A percentile compares a stretch with the other conserved stretches of the same genome.
Evolutionary conservation across 495 filamentous ascomycete species (phyloP).

Genomic region (Penicillium bovifimosum): DNA sequence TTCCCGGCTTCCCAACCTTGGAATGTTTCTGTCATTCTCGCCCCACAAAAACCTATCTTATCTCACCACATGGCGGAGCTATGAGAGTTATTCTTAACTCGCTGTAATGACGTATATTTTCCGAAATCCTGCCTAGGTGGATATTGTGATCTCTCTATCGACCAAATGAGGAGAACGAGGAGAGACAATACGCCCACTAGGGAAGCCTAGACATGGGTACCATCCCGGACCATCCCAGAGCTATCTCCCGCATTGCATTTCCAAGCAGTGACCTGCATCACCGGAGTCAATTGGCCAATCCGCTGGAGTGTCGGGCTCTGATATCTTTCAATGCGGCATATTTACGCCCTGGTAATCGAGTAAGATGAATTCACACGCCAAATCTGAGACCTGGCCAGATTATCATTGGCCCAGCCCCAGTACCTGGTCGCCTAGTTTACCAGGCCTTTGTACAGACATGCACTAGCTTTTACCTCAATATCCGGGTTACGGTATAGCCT

Average conservation of each 20-base stretch:
- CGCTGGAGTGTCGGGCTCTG: conserved; percentile 6
- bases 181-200: neutral
- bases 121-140: no score
- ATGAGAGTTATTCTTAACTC: neutral
- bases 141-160: neutral
- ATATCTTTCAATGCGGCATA: conserved; percentile 11
- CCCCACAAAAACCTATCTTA: conserved; percentile 20
- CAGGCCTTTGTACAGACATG: neutral
- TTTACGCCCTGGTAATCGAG: neutral
- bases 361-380: conserved; percentile 5
- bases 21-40: conserved; percentile 15
- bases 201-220: neutral
- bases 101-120: conserved; percentile 3
- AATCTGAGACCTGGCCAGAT: neutral
- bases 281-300: conserved; percentile 6
- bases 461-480: conserved; percentile 13
- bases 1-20: neutral
- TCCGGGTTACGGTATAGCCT: conserved; percentile 4
- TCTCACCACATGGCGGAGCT: conserved; percentile 3
- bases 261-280: conserved; percentile 14
- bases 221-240: conserved; percentile 6
- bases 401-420: conserved; percentile 13
- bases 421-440: conserved; percentile 19
- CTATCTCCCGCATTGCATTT: conserved; percentile 10
- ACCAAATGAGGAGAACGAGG: neutral